These are phyloP conservation scores for Morella rubra DNA, from an alignment of 306 rosid genomes.

Conservation along the genomic window DNA sequence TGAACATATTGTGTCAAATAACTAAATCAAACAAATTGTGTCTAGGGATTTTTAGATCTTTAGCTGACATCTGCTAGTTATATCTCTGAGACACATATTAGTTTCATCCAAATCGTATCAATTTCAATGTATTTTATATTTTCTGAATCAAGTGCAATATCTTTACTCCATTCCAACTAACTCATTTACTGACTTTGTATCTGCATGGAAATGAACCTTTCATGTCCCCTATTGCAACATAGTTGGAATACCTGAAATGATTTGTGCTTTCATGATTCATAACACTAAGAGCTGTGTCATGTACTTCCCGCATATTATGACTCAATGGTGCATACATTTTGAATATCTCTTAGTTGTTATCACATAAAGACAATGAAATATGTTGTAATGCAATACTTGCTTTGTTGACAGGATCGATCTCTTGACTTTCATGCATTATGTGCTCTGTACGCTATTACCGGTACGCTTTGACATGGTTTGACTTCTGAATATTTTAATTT, in stretches of 20 bases:
- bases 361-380: neutral
- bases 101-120: neutral
- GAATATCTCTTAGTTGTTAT: neutral
- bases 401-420: constrained; percentile 72
- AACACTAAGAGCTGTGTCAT: neutral
- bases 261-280: no score
- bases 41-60: neutral
- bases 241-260: neutral
- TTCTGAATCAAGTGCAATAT: neutral
- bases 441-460: constrained; percentile 80
- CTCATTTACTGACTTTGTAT: neutral
- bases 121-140: neutral
- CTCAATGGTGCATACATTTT: neutral
- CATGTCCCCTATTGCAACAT: neutral
- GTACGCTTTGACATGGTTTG: constrained; percentile 40
- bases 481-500: neutral
- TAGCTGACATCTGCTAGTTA: neutral
- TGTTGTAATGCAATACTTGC: constrained; percentile 4
- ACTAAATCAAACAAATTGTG: neutral
- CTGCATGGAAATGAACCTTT: neutral
- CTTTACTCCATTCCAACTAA: neutral
- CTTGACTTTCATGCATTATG: constrained; percentile 69
- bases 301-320: constrained; percentile 1
- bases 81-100: neutral
- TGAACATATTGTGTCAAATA: neutral